Evolutionary conservation across 2,329 filamentous ascomycete species (phyloP).

Genomic region (Neoscytalidium dimidiatum): DNA sequence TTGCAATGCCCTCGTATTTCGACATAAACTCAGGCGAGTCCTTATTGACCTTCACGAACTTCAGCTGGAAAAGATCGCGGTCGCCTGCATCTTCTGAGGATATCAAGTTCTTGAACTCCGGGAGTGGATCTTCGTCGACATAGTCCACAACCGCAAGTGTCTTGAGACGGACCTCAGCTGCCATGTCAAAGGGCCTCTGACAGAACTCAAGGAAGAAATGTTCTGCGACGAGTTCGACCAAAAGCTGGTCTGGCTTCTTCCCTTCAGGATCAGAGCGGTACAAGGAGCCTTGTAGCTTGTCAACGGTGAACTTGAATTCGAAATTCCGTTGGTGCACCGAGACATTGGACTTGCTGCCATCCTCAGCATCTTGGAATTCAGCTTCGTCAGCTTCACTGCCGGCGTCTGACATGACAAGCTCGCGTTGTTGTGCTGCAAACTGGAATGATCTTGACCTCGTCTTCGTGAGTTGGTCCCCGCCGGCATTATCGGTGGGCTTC

Average conservation of each 20-base stretch:
- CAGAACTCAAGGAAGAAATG: conserved; percentile 86
- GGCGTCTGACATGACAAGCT: conserved; percentile 79
- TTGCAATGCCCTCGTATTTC: conserved; percentile 90
- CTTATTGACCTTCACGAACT: conserved; percentile 85
- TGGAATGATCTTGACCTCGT: conserved; percentile 70
- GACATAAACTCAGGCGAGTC: conserved; percentile 91
- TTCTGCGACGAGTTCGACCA: conserved; percentile 90
- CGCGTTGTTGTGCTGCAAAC: conserved; percentile 69
- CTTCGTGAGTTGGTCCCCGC: conserved; percentile 33
- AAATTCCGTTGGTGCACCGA: conserved; percentile 88
- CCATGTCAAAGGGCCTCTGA: conserved; percentile 87
- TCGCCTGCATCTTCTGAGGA: conserved; percentile 76
- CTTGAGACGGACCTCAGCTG: conserved; percentile 83
- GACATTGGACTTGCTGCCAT: conserved; percentile 50
- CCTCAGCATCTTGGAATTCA: conserved; percentile 66
- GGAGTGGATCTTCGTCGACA: conserved; percentile 79
- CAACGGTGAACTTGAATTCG: conserved; percentile 95
- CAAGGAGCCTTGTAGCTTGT: conserved; percentile 88
- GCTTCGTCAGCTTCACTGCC: conserved; percentile 61
- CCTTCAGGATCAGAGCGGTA: conserved; percentile 83
- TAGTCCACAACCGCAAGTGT: conserved; percentile 92
- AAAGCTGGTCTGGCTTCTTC: conserved; percentile 72
- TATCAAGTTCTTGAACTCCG: conserved; percentile 97
- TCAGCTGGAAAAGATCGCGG: conserved; percentile 81
- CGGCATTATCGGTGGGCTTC: conserved; percentile 33